Conservation (phyloP, 2,329 filamentous ascomycete species). For the Colletotrichum eremochloae region DNA sequence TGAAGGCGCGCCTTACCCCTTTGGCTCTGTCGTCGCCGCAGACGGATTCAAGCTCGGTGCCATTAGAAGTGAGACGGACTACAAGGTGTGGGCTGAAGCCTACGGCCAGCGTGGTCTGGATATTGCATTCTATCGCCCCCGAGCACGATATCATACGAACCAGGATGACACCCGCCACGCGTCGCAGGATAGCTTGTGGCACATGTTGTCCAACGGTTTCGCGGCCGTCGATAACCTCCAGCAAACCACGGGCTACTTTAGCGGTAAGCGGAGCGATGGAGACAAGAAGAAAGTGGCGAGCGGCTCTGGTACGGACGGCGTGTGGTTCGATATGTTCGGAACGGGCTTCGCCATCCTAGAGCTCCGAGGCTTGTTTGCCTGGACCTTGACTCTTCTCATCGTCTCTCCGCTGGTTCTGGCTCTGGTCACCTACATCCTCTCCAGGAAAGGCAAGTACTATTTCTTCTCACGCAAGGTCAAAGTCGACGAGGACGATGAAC, state of each 20-base stretch:
- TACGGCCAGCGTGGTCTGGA: conserved; percentile 87
- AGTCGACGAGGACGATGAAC: conserved; percentile 67
- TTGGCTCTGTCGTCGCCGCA: conserved; percentile 83
- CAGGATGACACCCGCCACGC: conserved; percentile 89
- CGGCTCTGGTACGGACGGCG: conserved; percentile 75
- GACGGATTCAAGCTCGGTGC: conserved; percentile 87
- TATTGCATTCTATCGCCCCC: conserved; percentile 89
- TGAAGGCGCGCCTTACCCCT: conserved; percentile 77
- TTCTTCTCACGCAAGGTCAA: conserved; percentile 76
- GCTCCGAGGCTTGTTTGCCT: conserved; percentile 86
- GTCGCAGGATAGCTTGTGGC: conserved; percentile 81
- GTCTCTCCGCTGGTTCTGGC: conserved; percentile 81
- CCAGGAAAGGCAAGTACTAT: conserved; percentile 86
- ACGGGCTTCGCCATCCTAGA: conserved; percentile 82
- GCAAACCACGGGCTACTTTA: conserved; percentile 72
- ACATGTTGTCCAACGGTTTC: conserved; percentile 91
- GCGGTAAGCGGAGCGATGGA: conserved; percentile 67
- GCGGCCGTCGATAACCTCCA: conserved; percentile 80
- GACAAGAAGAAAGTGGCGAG: conserved; percentile 73
- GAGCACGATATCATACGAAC: conserved; percentile 90
- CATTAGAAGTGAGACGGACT: conserved; percentile 91
- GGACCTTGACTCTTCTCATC: conserved; percentile 86
- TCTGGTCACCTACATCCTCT: conserved; percentile 76
- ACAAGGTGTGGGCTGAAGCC: conserved; percentile 81
- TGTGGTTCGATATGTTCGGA: conserved; percentile 97